Base-by-base conservation (phyloP, 75 land plant species). In the Sequoiadendron giganteum region DNA sequence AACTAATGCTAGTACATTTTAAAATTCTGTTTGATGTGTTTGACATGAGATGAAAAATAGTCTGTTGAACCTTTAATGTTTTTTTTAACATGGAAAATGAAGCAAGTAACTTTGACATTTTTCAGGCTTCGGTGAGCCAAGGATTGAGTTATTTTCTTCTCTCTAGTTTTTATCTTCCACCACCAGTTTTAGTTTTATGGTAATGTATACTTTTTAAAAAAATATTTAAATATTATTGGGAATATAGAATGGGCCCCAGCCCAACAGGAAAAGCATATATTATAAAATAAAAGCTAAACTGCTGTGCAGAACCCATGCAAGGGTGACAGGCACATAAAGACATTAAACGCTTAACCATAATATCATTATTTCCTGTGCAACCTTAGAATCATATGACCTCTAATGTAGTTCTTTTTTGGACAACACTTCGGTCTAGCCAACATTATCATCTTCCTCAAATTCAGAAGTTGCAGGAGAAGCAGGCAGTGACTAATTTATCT, bases 1-100 rank as follows among this genome's bases (percentile, higher is more conserved):
- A 88, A 90, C 55, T 11, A 28, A 82, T 45, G 52, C 49, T 82
- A 19, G 21, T 47, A 82, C 32, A 82, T 75, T 75, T 75, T 10
- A 34, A 75, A 32, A 10, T 32, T 75, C 38, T 8, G 25, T 28
- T 47, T 28, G 1, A 43, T 43, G 45, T 25, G 11, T 42, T 81
- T 82, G 11, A 47, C 10, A 82, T 82, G 52, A 25, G 48, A 47
- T 82, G 52, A 47, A 47, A 82, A 47, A 21, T 28, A 47, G 10
- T 47, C 1, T 49, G 32, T 47, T n/a, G 30, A 47, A 47, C 38
- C 3, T n/a, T 13, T 82, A 21, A 45, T 47, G 30, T 82, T 43
- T 79, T 79, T 13, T 13, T 25, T 40, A 39, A 42, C 82, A 82
- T 45, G 14, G 13, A 82, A 82, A 82, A 82, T 10, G 77, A n/a